These are phyloP conservation scores for Dalbergia cochinchinensis DNA, from an alignment of 306 rosid species.

Conservation along the genomic window DNA sequence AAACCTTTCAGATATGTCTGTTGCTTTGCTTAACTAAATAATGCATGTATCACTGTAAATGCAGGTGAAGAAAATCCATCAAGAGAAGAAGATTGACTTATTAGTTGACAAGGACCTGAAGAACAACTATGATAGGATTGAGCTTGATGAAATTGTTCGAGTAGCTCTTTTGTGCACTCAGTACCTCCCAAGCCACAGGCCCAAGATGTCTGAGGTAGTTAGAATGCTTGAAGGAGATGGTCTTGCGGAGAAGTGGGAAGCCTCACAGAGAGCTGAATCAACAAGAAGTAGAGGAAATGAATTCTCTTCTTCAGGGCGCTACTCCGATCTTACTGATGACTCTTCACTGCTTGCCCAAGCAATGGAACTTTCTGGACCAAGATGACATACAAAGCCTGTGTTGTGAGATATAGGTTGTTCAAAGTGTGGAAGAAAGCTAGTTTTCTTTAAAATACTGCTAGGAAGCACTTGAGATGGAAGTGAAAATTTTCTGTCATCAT, in stretches of 20 bases:
- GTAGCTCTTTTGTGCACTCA: constrained; percentile 93
- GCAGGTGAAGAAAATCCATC: constrained; percentile 92
- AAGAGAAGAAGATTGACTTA: constrained; percentile 83
- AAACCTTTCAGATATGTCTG: background rate
- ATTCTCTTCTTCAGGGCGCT: constrained; percentile 84
- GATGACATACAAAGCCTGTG: constrained; percentile 49
- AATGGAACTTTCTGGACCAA: constrained; percentile 99
- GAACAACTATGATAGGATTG: constrained; percentile 75
- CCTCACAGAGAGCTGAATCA: constrained; percentile 84
- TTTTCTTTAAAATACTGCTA: too few relatives aligned
- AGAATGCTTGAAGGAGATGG: constrained; percentile 99
- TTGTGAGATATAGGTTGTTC: background rate
- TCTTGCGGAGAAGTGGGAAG: constrained; percentile 98
- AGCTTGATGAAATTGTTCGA: constrained; percentile 88
- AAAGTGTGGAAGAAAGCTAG: background rate
- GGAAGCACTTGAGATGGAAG: constrained; percentile 37
- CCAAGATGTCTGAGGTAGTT: constrained; percentile 96
- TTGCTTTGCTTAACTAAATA: constrained; percentile 15
- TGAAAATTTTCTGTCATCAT: constrained; percentile 9
- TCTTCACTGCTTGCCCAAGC: constrained; percentile 96
- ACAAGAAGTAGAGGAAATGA: constrained; percentile 79
- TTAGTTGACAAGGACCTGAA: constrained; percentile 83
- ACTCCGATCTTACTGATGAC: constrained; percentile 96
- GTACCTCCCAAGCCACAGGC: constrained; percentile 80
- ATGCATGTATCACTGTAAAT: constrained; percentile 13